Evolutionary conservation across 2,329 filamentous ascomycete genomes (phyloP).

Genomic region (Sporothrix schenckii): DNA sequence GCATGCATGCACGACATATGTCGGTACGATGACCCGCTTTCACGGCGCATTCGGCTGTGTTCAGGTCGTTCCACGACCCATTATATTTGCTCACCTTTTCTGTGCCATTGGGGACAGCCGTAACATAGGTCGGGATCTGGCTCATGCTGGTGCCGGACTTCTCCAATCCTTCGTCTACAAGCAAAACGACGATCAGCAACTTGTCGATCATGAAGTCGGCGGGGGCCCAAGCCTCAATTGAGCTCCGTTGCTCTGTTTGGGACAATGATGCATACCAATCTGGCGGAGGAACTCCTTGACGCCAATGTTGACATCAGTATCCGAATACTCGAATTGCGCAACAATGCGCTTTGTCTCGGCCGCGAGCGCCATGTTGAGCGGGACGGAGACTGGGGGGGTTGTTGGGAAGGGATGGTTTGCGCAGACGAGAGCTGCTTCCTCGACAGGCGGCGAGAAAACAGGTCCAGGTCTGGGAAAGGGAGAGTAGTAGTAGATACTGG

Average conservation of each 20-base stretch:
- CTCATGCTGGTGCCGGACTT: conserved; percentile 80
- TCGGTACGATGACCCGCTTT: conserved; percentile 10
- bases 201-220: neutral
- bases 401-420: conserved; percentile 60
- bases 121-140: conserved; percentile 97
- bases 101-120: conserved; percentile 91
- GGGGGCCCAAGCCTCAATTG: neutral
- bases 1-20: conserved; percentile 21
- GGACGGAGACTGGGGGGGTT: conserved; percentile 56
- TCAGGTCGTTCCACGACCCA: neutral
- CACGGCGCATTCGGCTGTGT: conserved; percentile 10
- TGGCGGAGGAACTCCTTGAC: conserved; percentile 85
- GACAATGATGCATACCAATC: conserved; percentile 61
- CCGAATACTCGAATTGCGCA: conserved; percentile 80
- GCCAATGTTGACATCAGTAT: conserved; percentile 75
- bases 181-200: conserved; percentile 5
- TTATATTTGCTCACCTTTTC: conserved; percentile 71
- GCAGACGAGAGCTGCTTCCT: conserved; percentile 52
- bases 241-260: neutral
- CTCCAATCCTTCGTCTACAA: conserved; percentile 74
- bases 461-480: conserved; percentile 40
- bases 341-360: conserved; percentile 79
- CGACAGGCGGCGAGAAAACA: conserved; percentile 50
- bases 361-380: conserved; percentile 63
- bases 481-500: conserved; percentile 50